Base-by-base conservation (phyloP, 345 rosid genomes). In the Camelina hispida region DNA sequence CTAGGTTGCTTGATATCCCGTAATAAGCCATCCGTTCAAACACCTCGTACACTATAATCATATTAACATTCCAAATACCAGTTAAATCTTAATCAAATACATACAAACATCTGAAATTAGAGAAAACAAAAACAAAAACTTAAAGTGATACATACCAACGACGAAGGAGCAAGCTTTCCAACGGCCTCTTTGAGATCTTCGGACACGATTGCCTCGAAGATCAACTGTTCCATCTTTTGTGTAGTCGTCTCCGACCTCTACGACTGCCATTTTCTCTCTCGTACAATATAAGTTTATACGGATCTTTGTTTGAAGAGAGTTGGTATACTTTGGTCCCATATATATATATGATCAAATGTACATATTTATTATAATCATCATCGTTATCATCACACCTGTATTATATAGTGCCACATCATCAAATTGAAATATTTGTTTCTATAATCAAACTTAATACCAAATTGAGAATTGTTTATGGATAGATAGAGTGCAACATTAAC, bases 181-280 rank as follows among this genome's bases (percentile, higher is more conserved):
- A 25, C 98, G 90, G 10, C 98, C 98, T 43, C 87, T 82, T 66
- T 80, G 60, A 62, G 98, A 89, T 74, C 94, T 83, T 56, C 84
- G 86, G 8, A 90, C 87, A 4, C 89, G 96, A 52, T 90, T 87
- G 15, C 98, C 98, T 63, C 72, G 83, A 65, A 93, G 94, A 63
- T 89, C 97, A 51, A 91, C 96, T 1, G 98, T 93, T 14, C 97
- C 97, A 75, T 93, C 97, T 76, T 88, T 63, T 44, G 98, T 93
- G 28, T 83, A 89, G 60, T 88, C 92, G 12, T 83, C 91, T 35
- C 80, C 88, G 62, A 66, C 23, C 6, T 50, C 54, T 17, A 17
- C 54, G 18, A 16, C 23, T 50, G 20, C 23, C 77, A 66, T 78
- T 47, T 47, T 56, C 6, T 50, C 38, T 51, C 32, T 47, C 10